Base-by-base conservation (phyloP, 1,139 yeast genomes). In the Yamadazyma dendronema region DNA sequence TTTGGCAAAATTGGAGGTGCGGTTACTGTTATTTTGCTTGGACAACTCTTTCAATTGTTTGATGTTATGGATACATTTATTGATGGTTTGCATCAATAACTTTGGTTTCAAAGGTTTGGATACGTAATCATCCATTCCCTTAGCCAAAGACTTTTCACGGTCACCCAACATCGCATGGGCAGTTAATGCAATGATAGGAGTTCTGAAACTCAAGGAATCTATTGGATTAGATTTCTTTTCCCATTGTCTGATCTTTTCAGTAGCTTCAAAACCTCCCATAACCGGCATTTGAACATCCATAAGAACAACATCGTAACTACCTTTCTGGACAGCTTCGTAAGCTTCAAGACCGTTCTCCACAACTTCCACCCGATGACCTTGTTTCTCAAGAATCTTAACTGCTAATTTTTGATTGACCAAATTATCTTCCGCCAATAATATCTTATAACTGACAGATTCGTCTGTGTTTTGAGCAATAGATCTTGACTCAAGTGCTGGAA, bases 201-300 rank as follows among this genome's bases (percentile, higher is more conserved):
- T 82, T 43, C 95, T 72, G 52, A 74, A 74, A 35, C 75, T 66
- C 37, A 76, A 66, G 2, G 78, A 70, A 43, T 86, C 87, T 26
- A 82, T 81, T n/a, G 87, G 87, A 44, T 82, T 80, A 35, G 81
- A 73, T 59, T 83, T 86, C 65, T 75, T 79, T 61, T 87, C 96
- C 94, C 94, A 86, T 57, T 84, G 90, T 50, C 95, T 69, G 39
- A 87, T 87, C 57, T 80, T 77, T 40, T 84, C 87, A 1, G 95
- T 86, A 3, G 95, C 95, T 56, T 87, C 95, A 57, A 87, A 87
- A 0, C 96, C 96, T 31, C 95, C 95, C 94, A 87, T 86, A 7
- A 86, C 88, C 5, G 96, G 96, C 96, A 87, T 87, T 61, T 87
- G 95, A 30, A 87, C 95, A 65, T 87, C 96, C 96, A 87, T 87